phyloP scores from a whole-genome alignment of 169 alveolate species.

The Theileria equi region DNA sequence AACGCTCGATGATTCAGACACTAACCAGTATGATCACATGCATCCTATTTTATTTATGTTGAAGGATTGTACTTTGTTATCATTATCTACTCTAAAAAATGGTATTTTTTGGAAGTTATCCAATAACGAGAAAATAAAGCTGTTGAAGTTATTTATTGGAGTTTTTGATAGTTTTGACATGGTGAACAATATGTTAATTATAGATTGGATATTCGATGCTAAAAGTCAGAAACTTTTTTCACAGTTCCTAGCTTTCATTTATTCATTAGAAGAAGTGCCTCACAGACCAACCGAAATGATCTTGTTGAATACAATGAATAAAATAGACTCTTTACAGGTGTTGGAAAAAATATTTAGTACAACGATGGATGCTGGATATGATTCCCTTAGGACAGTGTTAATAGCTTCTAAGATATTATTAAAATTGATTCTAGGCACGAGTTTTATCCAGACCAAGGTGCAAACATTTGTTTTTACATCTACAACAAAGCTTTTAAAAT shows the following conservation, averaged over 20 bases:
- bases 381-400: not conserved
- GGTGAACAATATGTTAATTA: not conserved
- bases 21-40: too few species aligned
- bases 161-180: conserved; percentile 2
- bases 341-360: not conserved
- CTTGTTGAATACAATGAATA: not conserved
- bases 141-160: conserved; percentile 7
- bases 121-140: not conserved
- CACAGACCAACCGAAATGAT: not conserved
- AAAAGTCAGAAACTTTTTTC: not conserved
- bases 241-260: not conserved
- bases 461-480: not conserved
- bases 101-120: conserved; percentile 40
- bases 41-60: too few species aligned
- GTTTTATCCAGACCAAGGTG: not conserved
- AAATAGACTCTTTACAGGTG: not conserved
- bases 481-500: not conserved
- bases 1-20: too few species aligned
- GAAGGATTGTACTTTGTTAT: too few species aligned
- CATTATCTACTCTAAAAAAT: too few species aligned
- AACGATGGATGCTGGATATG: not conserved
- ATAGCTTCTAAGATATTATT: not conserved
- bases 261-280: not conserved
- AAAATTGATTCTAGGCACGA: not conserved
- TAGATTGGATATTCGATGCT: conserved; percentile 4